Evolutionary conservation across 805 yeast genomes (phyloP), one percentile per base, ranked within the genome.

Genomic region (Naumovozyma dairenensis): DNA sequence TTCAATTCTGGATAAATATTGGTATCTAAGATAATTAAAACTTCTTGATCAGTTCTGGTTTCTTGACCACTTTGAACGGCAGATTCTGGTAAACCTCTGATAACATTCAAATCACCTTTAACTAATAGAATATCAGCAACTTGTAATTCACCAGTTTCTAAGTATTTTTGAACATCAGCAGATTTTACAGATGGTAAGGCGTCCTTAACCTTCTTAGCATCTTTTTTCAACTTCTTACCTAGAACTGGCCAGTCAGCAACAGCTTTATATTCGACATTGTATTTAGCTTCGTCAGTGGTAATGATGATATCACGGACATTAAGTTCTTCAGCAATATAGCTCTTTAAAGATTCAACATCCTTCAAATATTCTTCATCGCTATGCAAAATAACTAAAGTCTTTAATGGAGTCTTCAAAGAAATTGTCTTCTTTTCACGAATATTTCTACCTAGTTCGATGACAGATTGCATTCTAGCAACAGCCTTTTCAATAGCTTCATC

Each of bases 181-280:
- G 96, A 80, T 15, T 89, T 65, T 33, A 92, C 72, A 7, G 54
- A 55, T 43, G 96, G 97, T 48, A 92, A 71, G 13, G 93, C 97
- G 53, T 79, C 94, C 71, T 89, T 93, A 40, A 92, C 98, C 60
- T 75, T 79, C 66, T 82, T 85, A 41, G 83, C 93, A 51, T 87
- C 97, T 57, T 79, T 77, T 76, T 86, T 89, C 62, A 92, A 74
- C 65, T 92, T 92, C 72, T 89, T 92, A 66, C 99, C 99, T 48
- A 92, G 72, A 15, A 86, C 84, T 38, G 97, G 95, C 98, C 99
- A 92, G 67, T 92, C 99, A 31, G 98, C 98, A 60, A 83, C 93
- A 28, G 89, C 96, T 44, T 72, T 75, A 69, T 87, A 89, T 57
- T 80, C 82, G 41, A 92, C 97, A 51, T 87, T 92, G 57, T 87